These are phyloP conservation scores for Boletus subparvulus DNA, from an alignment of 768 basidiomycete genomes.

Conservation along the genomic window DNA sequence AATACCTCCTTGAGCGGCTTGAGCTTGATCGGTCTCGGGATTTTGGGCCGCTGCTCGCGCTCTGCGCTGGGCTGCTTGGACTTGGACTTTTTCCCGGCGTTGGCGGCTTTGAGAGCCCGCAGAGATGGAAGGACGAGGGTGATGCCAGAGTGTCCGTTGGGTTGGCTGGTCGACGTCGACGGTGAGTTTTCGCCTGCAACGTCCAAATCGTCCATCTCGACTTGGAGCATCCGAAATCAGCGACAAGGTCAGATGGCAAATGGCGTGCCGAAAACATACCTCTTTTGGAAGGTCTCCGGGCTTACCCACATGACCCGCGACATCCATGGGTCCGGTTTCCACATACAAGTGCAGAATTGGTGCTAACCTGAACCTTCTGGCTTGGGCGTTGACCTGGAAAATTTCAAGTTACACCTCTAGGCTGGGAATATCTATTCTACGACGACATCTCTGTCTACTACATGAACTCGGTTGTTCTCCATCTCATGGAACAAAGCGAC, in stretches of 20 bases:
- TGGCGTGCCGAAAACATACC: slow-evolving; percentile 9
- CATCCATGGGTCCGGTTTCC: too few species aligned
- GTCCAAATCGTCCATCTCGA: slow-evolving; percentile 34
- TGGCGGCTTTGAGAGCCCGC: slow-evolving; percentile 57
- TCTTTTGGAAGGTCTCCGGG: slow-evolving; percentile 3
- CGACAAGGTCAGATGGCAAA: slow-evolving; percentile 1
- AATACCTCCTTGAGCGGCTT: slow-evolving; percentile 80
- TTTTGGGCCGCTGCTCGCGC: slow-evolving; percentile 31
- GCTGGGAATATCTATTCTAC: too few species aligned
- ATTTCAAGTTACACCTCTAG: too few species aligned
- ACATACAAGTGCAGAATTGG: too few species aligned
- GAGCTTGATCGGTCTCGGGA: slow-evolving; percentile 62
- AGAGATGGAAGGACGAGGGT: slow-evolving; percentile 70
- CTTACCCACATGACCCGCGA: too few species aligned
- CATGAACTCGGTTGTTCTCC: too few species aligned
- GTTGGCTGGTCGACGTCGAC: slow-evolving; percentile 27
- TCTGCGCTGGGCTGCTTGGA: slow-evolving; percentile 29
- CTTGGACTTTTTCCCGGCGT: slow-evolving; percentile 49
- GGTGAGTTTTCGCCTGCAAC: slow-evolving; percentile 32
- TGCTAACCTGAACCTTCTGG: too few species aligned
- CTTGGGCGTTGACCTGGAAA: too few species aligned
- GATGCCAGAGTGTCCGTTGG: slow-evolving; percentile 45
- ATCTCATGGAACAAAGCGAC: too few species aligned
- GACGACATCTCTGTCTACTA: too few species aligned
- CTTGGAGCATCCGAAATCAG: slow-evolving; percentile 9